phyloP scores from a whole-genome alignment of 768 basidiomycete genomes.

The Xerocomellus dryophilus region DNA sequence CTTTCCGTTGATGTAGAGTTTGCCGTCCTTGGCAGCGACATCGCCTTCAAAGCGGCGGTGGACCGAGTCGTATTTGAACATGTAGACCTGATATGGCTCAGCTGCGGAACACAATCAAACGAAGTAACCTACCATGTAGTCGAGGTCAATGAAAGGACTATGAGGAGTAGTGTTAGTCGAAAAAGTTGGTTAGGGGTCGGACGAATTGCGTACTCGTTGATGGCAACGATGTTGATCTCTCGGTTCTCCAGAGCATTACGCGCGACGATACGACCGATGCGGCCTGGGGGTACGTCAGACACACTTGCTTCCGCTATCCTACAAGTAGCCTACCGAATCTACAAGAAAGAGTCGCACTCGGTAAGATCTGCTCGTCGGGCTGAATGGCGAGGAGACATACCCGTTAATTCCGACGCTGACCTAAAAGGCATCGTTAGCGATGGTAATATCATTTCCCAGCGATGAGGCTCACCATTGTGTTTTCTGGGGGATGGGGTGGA shows the following conservation, averaged over 20 bases:
- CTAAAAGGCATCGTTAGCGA: constrained; percentile 20
- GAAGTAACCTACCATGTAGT: constrained; percentile 77
- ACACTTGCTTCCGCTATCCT: background rate
- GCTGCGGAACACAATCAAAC: background rate
- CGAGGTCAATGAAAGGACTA: constrained; percentile 95
- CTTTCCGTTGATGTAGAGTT: constrained; percentile 83
- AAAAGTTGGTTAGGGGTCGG: background rate
- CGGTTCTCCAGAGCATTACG: constrained; percentile 83
- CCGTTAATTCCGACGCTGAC: constrained; percentile 97
- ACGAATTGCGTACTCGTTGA: constrained; percentile 77
- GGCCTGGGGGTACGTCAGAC: constrained; percentile 51
- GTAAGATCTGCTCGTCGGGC: constrained; percentile 13
- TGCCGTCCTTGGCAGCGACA: constrained; percentile 79
- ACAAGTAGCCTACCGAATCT: constrained; percentile 64
- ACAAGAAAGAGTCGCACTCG: constrained; percentile 9
- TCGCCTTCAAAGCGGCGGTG: constrained; percentile 90
- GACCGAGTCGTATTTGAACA: constrained; percentile 97
- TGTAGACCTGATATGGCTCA: constrained; percentile 67
- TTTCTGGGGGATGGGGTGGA: constrained; percentile 6
- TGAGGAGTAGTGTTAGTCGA: constrained; percentile 2
- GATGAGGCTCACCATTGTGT: constrained; percentile 26
- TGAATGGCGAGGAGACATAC: constrained; percentile 43
- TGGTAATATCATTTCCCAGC: background rate
- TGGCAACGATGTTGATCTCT: constrained; percentile 82
- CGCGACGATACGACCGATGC: constrained; percentile 98